These are phyloP conservation scores for Globisporangium paroecandrum DNA, from an alignment of 352 stramenopile genomes.

Conservation along the genomic window DNA sequence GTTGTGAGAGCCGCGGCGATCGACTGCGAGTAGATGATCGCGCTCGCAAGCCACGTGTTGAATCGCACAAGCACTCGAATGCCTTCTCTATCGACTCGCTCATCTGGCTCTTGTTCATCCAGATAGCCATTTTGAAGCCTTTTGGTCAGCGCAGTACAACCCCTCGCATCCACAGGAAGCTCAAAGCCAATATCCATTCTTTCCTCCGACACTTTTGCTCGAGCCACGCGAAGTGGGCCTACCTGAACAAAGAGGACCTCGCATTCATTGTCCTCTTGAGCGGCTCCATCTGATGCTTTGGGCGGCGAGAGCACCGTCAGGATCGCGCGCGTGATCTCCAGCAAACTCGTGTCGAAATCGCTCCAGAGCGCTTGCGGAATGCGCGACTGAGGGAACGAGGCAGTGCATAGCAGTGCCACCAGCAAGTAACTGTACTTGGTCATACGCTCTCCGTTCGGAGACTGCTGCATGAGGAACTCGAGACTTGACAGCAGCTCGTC, in stretches of 20 bases:
- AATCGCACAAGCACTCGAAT: conserved; percentile 10
- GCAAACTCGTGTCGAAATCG: conserved; percentile 8
- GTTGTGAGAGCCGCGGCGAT: conserved; percentile 6
- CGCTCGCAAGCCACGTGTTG: conserved; percentile 17
- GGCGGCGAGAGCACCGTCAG: conserved; percentile 5
- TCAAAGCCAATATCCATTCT: not conserved
- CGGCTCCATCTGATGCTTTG: not conserved
- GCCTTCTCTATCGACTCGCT: not conserved
- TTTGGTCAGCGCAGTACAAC: not conserved
- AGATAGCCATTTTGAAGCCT: conserved; percentile 5
- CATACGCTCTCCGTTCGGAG: conserved; percentile 1
- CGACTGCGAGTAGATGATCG: conserved; percentile 22
- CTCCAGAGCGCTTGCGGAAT: conserved; percentile 13
- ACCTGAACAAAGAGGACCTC: conserved; percentile 11
- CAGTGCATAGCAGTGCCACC: conserved; percentile 36
- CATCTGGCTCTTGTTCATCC: not conserved
- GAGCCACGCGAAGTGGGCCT: not conserved
- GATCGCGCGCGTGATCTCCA: conserved; percentile 8
- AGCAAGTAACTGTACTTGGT: conserved; percentile 33
- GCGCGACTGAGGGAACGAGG: conserved; percentile 25
- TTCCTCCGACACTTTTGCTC: conserved; percentile 2
- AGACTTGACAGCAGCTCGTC: conserved; percentile 23
- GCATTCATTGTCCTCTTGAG: conserved; percentile 1
- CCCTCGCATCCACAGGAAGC: not conserved
- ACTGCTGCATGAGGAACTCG: conserved; percentile 8